Base-by-base conservation (phyloP, 2,329 filamentous ascomycete species). In the Monosporascus sp. region DNA sequence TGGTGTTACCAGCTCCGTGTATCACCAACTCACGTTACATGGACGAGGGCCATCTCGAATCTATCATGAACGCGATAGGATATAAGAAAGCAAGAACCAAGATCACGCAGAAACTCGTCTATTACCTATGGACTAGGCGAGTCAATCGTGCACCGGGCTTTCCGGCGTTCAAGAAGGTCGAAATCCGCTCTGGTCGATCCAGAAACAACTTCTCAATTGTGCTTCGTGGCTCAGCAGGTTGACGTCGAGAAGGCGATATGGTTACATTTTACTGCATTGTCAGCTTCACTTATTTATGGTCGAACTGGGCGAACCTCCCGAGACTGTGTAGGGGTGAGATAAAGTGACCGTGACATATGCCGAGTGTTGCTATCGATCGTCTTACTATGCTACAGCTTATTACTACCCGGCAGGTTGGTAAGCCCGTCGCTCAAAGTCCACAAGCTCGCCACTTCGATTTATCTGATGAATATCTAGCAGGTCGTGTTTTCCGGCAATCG, bases 161-260 rank as follows among this genome's bases (percentile, higher is more conserved):
- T 48, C 62, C 59, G 49, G 66, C 65, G 14, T 89, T 87, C 65
- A 77, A 78, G 55, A 97, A 97, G 72, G 80, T 82, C 56, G 87
- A 94, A 67, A 69, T 96, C 41, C 86, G 89, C 56, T 80, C 89
- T 22, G 92, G 92, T 11, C 75, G 77, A 51, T 81, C 78, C 24
- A 84, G 91, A 68, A 99, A 99, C 72, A 97, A 99, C 66, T 99
- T 97, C 70, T 85, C 88, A 15, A 85, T 97, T 61, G 80, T 90
- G 17, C 69, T 96, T 55, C 75, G 55, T 57, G 55, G 59, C 48
- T 51, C 58, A 28, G 52, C 57, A 22, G 55, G 45, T 28, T 62
- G 57, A 61, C 51, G 54, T 53, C 35, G 48, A 51, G 49, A 26
- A 50, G 48, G 37, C 41, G 43, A 26, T n/a, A 22, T 3, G 8